These are phyloP conservation scores for Gryganskiella cystojenkinii DNA, from an alignment of 192 early-diverging fungal species.

Conservation along the genomic window DNA sequence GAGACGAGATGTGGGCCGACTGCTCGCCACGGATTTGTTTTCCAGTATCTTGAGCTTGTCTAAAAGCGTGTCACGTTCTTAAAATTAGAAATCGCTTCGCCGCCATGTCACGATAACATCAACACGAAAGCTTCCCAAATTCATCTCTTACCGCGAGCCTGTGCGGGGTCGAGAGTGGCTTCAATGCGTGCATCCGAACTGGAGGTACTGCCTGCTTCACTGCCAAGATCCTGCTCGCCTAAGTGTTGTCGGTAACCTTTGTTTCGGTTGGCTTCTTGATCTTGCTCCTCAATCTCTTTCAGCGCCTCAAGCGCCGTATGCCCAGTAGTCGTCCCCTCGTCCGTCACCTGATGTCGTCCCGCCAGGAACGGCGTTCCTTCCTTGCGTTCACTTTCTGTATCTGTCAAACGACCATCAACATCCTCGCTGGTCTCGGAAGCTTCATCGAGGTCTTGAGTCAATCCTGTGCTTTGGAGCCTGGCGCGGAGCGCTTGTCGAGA, in stretches of 20 bases:
- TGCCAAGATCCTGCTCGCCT: conserved; percentile 27
- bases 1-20: conserved; percentile 20
- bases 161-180: conserved; percentile 20
- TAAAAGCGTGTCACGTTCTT: not conserved
- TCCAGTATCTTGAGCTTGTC: conserved; percentile 41
- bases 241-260: conserved; percentile 9
- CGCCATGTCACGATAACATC: not conserved
- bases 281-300: conserved; percentile 44
- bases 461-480: not conserved
- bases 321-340: not conserved
- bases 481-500: not conserved
- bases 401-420: conserved; percentile 36
- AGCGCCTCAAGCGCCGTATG: conserved; percentile 19
- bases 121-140: too few species aligned
- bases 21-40: conserved; percentile 9
- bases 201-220: conserved; percentile 13
- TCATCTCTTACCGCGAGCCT: conserved; percentile 21
- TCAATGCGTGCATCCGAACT: conserved; percentile 5
- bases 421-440: conserved; percentile 30
- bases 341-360: not conserved
- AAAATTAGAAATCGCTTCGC: not conserved
- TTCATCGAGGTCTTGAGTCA: conserved; percentile 1
- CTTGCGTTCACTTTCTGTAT: conserved; percentile 28
- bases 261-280: conserved; percentile 13
- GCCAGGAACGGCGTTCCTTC: conserved; percentile 38